Evolutionary conservation across 306 rosid species (phyloP).

Genomic region (Aeschynomene evenia): DNA sequence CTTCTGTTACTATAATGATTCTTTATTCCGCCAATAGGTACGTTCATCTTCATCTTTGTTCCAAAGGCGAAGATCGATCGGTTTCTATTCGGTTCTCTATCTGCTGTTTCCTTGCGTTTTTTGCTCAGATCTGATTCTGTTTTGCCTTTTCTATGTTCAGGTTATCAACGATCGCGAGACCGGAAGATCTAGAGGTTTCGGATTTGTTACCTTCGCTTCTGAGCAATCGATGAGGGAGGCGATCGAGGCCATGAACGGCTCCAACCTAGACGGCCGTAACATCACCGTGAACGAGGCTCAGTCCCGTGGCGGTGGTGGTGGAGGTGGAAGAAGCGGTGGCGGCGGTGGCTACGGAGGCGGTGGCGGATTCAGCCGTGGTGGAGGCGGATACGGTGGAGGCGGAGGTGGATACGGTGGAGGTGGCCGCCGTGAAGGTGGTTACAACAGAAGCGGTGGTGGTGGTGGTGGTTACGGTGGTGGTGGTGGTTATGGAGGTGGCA

Average conservation of each 20-base stretch:
- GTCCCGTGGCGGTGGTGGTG: constrained; percentile 64
- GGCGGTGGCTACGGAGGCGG: constrained; percentile 15
- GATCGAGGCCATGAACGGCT: constrained; percentile 89
- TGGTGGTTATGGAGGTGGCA: constrained; percentile 44
- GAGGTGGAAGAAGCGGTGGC: constrained; percentile 51
- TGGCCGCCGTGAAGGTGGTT: constrained; percentile 24
- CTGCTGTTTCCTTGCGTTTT: no score
- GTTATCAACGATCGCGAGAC: constrained; percentile 92
- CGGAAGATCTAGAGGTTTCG: constrained; percentile 90
- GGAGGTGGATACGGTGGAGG: constrained; percentile 43
- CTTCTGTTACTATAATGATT: constrained; percentile 65
- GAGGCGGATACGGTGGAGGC: constrained; percentile 42
- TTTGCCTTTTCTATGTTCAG: constrained; percentile 21
- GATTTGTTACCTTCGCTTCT: constrained; percentile 77
- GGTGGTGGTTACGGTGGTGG: constrained; percentile 39
- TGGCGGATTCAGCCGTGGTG: constrained; percentile 36
- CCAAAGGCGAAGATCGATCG: constrained; percentile 92
- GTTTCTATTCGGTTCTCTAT: no score
- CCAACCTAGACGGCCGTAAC: constrained; percentile 77
- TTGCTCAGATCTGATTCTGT: constrained; percentile 29
- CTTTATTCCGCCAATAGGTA: constrained; percentile 84
- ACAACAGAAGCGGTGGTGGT: constrained; percentile 21
- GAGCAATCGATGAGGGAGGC: constrained; percentile 83
- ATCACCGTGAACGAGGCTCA: constrained; percentile 96
- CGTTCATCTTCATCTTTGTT: constrained; percentile 84